Percentiles rank a stretch among this genome's conserved stretches.
Evolutionary conservation across 73 alveolate species (phyloP).

Genomic region (Symbiodinium natans): DNA sequence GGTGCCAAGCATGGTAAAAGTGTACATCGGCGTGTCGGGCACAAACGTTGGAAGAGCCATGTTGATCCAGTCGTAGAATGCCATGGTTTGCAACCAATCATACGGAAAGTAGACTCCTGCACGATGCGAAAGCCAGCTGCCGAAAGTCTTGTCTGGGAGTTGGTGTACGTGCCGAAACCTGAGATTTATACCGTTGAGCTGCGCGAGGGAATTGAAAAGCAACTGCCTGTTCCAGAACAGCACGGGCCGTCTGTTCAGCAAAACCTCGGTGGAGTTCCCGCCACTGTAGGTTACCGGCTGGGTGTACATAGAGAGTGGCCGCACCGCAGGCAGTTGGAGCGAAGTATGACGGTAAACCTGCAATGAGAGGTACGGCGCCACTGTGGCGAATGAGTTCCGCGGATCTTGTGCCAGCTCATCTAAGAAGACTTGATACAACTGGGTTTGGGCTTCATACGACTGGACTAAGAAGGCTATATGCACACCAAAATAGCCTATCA

Average conservation of each 20-base stretch:
- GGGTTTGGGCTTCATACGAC: conserved; percentile 21
- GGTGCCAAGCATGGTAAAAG: conserved; percentile 74
- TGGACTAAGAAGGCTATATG: conserved; percentile 36
- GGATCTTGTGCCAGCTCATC: conserved; percentile 29
- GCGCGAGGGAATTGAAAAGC: conserved; percentile 51
- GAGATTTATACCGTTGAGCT: conserved; percentile 22
- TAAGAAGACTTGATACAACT: neutral
- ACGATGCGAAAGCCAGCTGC: conserved; percentile 62
- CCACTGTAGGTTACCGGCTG: conserved; percentile 38
- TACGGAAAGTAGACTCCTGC: conserved; percentile 65
- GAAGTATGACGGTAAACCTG: conserved; percentile 58
- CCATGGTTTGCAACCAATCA: conserved; percentile 89
- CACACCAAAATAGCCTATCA: conserved; percentile 55
- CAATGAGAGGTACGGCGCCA: conserved; percentile 51
- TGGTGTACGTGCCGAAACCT: conserved; percentile 29
- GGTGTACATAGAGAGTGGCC: conserved; percentile 46
- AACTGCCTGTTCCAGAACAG: conserved; percentile 68
- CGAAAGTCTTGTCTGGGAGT: conserved; percentile 25
- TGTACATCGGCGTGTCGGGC: conserved; percentile 21
- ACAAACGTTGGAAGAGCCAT: conserved; percentile 63
- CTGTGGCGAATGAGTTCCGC: conserved; percentile 44
- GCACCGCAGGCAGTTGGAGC: conserved; percentile 19
- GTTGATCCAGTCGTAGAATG: conserved; percentile 74
- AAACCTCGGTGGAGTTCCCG: neutral
- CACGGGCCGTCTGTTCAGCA: conserved; percentile 48